Base-by-base conservation (phyloP, 2,329 filamentous ascomycete genomes). In the Aspergillus puulaauensis region DNA sequence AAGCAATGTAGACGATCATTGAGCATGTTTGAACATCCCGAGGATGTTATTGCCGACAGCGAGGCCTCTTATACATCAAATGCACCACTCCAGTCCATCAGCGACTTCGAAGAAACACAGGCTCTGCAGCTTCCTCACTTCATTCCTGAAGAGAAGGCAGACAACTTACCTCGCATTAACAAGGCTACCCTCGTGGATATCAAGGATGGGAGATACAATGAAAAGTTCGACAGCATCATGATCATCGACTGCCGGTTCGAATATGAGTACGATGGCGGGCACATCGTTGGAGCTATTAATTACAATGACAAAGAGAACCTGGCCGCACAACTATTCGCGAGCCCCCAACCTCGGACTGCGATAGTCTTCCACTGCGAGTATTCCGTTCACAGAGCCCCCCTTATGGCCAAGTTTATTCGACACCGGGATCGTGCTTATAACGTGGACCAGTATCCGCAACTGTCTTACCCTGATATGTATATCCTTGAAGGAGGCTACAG, bases 361-460 rank as follows among this genome's bases (percentile, higher is more conserved):
- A 77, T 99, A 61, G 87, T 99, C 65, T 91, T 99, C 68, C 95
- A 99, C 79, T 99, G 95, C 84, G 95, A 99, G 78, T 99, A 98
- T 77, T 98, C 95, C 35, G 93, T 91, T 40, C 93, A 98, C 74
- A 90, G 95, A 61, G 95, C 95, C 46, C 95, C 95, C 47, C 88
- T 96, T 62, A 98, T 98, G 90, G 95, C 95, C 50, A 92, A 95
- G 68, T 91, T 92, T 74, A 86, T 99, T 61, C 93, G 95, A 64
- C 88, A 91, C 60, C 87, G 91, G 71, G 95, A 99, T 75, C 91
- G 95, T 59, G 86, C 87, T 39, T 82, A 87, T 70, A 99, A 99
- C 75, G 86, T 87, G 54, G 91, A 95, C 73, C 83, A 84, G 64
- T 99, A 98, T 71, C 95, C 95, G 17, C 84, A 83, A 59, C 85